Evolutionary conservation across 1,284 basidiomycete genomes (phyloP).

Genomic region (Athelia psychrophila): DNA sequence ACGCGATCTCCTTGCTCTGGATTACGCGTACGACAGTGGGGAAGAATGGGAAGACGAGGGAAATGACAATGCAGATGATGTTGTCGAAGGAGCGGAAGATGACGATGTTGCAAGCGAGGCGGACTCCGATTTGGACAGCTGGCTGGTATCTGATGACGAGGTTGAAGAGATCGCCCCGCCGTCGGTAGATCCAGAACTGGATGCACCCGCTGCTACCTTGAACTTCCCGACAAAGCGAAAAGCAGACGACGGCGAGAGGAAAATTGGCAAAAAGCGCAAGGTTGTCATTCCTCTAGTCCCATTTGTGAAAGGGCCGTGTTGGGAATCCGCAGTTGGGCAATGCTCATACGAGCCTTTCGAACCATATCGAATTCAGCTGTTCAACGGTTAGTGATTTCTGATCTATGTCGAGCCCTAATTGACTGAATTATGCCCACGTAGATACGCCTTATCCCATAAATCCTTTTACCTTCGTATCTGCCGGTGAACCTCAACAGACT

Average conservation of each 20-base stretch:
- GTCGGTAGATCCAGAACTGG: not conserved
- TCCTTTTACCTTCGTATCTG: conserved; percentile 73
- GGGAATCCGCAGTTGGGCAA: conserved; percentile 62
- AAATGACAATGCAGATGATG: conserved; percentile 68
- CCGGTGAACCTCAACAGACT: conserved; percentile 32
- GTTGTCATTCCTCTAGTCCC: conserved; percentile 74
- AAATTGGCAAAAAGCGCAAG: conserved; percentile 63
- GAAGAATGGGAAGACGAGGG: conserved; percentile 85
- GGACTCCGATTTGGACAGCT: conserved; percentile 74
- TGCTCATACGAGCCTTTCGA: conserved; percentile 65
- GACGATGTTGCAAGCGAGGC: conserved; percentile 57
- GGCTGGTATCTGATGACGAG: conserved; percentile 78
- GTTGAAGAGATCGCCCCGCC: conserved; percentile 29
- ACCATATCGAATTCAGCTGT: conserved; percentile 67
- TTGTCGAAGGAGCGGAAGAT: conserved; percentile 65
- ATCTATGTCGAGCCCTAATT: no score
- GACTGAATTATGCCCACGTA: conserved; percentile 23
- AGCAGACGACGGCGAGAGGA: conserved; percentile 41
- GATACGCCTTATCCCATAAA: conserved; percentile 73
- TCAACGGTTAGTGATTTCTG: conserved; percentile 60
- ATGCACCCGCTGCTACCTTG: conserved; percentile 28
- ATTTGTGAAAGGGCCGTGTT: conserved; percentile 74
- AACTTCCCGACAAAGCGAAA: conserved; percentile 46
- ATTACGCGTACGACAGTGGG: conserved; percentile 84
- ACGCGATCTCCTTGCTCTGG: conserved; percentile 64